phyloP scores from a whole-genome alignment of 169 alveolate species.

The Babesia gibsoni region DNA sequence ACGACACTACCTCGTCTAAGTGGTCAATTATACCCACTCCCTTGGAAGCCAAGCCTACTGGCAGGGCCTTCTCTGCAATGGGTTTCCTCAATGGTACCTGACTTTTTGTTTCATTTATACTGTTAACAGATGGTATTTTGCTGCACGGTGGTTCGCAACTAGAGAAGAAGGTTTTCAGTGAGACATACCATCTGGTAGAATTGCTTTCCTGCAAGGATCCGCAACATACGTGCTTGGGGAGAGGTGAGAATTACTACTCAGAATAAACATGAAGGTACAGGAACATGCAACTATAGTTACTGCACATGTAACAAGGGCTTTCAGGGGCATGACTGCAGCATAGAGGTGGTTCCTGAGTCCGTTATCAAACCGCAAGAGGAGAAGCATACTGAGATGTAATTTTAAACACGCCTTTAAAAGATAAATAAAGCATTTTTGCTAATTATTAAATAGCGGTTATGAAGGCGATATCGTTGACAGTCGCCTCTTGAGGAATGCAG shows the following conservation, averaged over 20 bases:
- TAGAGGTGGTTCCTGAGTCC: not conserved
- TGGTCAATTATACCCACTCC: slow-evolving; percentile 60
- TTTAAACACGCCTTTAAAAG: not conserved
- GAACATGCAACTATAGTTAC: slow-evolving; percentile 23
- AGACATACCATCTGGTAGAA: slow-evolving; percentile 39
- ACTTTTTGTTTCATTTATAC: too few species aligned
- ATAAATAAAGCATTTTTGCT: not conserved
- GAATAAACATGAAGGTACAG: not conserved
- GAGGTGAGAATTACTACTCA: not conserved
- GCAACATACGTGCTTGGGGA: slow-evolving; percentile 49
- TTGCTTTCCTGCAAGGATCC: slow-evolving; percentile 56
- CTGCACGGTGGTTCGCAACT: slow-evolving; percentile 56
- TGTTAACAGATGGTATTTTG: slow-evolving; percentile 14
- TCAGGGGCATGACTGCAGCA: slow-evolving; percentile 53
- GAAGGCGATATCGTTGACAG: slow-evolving; percentile 12
- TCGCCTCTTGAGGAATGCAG: slow-evolving; percentile 26
- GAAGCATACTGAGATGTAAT: slow-evolving; percentile 5
- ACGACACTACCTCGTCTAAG: slow-evolving; percentile 41
- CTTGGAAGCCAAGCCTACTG: slow-evolving; percentile 29
- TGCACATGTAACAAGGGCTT: slow-evolving; percentile 33
- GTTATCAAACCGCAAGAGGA: not conserved
- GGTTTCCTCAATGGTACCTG: slow-evolving; percentile 7
- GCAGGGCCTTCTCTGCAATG: slow-evolving; percentile 31
- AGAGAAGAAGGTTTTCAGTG: slow-evolving; percentile 47
- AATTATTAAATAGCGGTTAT: not conserved